Base-by-base conservation (phyloP, 192 early-diverging fungal genomes). In the Rhizophagus prolifer region DNA sequence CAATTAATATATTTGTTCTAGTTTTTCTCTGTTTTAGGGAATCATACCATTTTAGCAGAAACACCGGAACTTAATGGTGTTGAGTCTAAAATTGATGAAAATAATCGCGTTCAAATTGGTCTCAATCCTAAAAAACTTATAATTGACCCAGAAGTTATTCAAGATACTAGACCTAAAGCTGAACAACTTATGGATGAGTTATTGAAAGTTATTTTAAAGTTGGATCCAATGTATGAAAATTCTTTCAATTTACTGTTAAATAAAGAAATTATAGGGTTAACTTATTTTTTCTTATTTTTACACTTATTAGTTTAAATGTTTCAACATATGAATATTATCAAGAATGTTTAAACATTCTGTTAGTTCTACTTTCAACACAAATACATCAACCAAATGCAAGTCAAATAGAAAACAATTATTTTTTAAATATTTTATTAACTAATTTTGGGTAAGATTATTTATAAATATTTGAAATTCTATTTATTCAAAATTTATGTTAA, bases 251-350 rank as follows among this genome's bases (percentile, higher is more conserved):
- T 23, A 31, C 59, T 58, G 6, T 30, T 58, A 31, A 50, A 19
- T 30, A 46, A 9, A 31, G 46, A 19, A 28, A 54, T 34, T 21
- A 12, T 19, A 3, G 25, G 14, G 21, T 54, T 34, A 26, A 72
- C 19, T 72, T n/a, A 30, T 16, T 28, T 10, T 30, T 14, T 31
- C n/a, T n/a, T n/a, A n/a, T n/a, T 72, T 60, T 30, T 64, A 34
- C 66, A 19, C 58, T 12, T 36, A 67, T 34, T 25, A 89, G 88
- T 63, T 79, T 79, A 3, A 85, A 81, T 26, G 78, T 82, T 21
- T 84, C 86, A 8, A 79, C 80, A 25, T 89, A 93, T 67, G 91
- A 93, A 61, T 91, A 90, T 79, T 93, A 93, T 79, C 72, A 88
- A 23, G 91, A 93, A 79, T 78, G 82, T 0, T 78, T 91, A 16